Evolutionary conservation across 768 basidiomycete species (phyloP), one percentile per base, ranked within the genome.

Genomic region (Russula vinacea): DNA sequence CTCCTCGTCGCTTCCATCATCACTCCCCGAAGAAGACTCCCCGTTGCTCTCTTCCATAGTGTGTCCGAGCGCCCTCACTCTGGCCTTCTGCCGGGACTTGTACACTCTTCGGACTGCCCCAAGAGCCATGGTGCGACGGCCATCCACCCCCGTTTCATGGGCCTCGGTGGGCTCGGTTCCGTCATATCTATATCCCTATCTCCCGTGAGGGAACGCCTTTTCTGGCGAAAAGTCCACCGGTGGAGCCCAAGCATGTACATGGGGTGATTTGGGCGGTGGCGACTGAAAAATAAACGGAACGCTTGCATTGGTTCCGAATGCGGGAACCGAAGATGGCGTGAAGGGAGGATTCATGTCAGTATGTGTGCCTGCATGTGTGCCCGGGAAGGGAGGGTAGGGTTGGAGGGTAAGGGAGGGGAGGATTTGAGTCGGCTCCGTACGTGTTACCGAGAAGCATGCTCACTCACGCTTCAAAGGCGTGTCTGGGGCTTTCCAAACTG

Each of bases 201-300:
- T 90, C 88, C 32, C 76, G 76, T 76, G 76, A 39, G 84, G 84
- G 66, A 88, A 87, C 13, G 81, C 80, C 68, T 85, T 87, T 59
- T 80, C 74, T 1, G 84, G 80, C 13, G 85, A 82, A 71, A 85
- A 85, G 62, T 79, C 78, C 0, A 84, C 74, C 17, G 87, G 87
- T 32, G 89, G 89, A 45, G 73, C 77, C 89, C 90, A 90, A 59
- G 85, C 80, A 59, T 84, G 82, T 24, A 78, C 69, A n/a, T 73
- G 60, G 29, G 74, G 70, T 37, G 76, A 71, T 39, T 77, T 77
- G 0, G 81, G 83, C 1, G 80, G 75, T 14, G 81, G 80, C 17
- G 78, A 79, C 54, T 83, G 80, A 71, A 92, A 89, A 37, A 91
- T 80, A 77, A 91, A 91, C 0, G 90, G 90, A 26, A 87, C 80